These are phyloP conservation scores for Mortierella hygrophila DNA, from an alignment of 192 early-diverging fungal species.

Conservation along the genomic window DNA sequence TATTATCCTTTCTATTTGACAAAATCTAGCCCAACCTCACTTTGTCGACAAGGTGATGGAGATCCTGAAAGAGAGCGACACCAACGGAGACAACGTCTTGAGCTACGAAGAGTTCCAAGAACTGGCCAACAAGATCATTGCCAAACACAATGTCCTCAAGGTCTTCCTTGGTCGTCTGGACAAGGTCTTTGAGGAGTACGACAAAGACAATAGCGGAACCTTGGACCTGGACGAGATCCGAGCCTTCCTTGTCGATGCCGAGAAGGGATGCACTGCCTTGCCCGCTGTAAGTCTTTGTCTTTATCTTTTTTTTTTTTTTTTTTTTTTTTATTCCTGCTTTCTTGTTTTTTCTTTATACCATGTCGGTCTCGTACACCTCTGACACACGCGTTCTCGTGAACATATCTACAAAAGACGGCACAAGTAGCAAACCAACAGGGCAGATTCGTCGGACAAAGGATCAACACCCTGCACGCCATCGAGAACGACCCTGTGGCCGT, in stretches of 20 bases:
- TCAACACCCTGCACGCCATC: slow-evolving; percentile 54
- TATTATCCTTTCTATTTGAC: background rate
- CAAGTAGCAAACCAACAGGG: slow-evolving; percentile 72
- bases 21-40: slow-evolving; percentile 67
- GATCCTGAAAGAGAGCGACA: slow-evolving; percentile 61
- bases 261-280: slow-evolving; percentile 64
- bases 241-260: slow-evolving; percentile 63
- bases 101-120: slow-evolving; percentile 64
- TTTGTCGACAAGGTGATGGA: slow-evolving; percentile 60
- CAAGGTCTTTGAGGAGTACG: slow-evolving; percentile 61
- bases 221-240: slow-evolving; percentile 66
- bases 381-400: background rate
- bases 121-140: slow-evolving; percentile 56
- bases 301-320: background rate
- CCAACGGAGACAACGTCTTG: slow-evolving; percentile 61
- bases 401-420: slow-evolving; percentile 59
- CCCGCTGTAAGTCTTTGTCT: slow-evolving; percentile 56
- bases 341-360: background rate
- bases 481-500: slow-evolving; percentile 32
- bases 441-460: slow-evolving; percentile 58
- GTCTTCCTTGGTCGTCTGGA: slow-evolving; percentile 64
- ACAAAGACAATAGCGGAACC: slow-evolving; percentile 62
- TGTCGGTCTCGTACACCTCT: no score
- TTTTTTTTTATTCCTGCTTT: background rate
- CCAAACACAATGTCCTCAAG: slow-evolving; percentile 65